phyloP scores from a whole-genome alignment of 768 basidiomycete genomes.

The Collybia nuda region DNA sequence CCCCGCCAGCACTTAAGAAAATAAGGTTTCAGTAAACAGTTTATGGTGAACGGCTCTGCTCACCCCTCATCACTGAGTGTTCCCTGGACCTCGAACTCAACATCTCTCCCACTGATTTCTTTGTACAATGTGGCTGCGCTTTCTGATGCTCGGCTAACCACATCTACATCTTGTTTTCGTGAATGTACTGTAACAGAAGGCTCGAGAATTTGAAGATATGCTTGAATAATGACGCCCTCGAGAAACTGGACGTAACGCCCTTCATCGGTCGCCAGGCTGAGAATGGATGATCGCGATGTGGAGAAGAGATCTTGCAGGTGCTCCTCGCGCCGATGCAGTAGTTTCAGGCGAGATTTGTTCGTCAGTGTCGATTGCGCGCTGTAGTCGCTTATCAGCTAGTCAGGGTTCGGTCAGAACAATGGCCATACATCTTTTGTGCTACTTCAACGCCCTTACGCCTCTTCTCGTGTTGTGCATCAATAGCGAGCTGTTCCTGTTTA shows the following conservation, averaged over 20 bases:
- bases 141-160: conserved; percentile 62
- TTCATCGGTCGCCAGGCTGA: conserved; percentile 61
- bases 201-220: conserved; percentile 81
- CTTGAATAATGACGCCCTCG: conserved; percentile 83
- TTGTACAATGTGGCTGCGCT: conserved; percentile 67
- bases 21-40: not conserved
- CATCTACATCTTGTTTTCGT: conserved; percentile 64
- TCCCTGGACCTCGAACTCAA: conserved; percentile 60
- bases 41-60: conserved; percentile 15
- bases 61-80: conserved; percentile 69
- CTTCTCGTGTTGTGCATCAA: conserved; percentile 94
- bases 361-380: conserved; percentile 95
- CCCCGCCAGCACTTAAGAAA: conserved; percentile 74
- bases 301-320: conserved; percentile 87
- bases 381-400: conserved; percentile 3
- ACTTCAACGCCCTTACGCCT: conserved; percentile 93
- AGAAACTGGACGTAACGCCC: conserved; percentile 80
- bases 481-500: conserved; percentile 91
- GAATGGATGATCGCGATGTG: conserved; percentile 62
- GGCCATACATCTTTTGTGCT: conserved; percentile 89
- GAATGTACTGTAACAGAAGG: conserved; percentile 62
- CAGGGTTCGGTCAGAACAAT: conserved; percentile 6
- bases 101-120: conserved; percentile 71
- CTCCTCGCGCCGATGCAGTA: conserved; percentile 91
- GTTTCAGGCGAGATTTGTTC: conserved; percentile 90